Percentiles rank a stretch among this genome's conserved stretches.
Conservation (phyloP, 2,329 filamentous ascomycete species). For the Incumbomyces delicatus region DNA sequence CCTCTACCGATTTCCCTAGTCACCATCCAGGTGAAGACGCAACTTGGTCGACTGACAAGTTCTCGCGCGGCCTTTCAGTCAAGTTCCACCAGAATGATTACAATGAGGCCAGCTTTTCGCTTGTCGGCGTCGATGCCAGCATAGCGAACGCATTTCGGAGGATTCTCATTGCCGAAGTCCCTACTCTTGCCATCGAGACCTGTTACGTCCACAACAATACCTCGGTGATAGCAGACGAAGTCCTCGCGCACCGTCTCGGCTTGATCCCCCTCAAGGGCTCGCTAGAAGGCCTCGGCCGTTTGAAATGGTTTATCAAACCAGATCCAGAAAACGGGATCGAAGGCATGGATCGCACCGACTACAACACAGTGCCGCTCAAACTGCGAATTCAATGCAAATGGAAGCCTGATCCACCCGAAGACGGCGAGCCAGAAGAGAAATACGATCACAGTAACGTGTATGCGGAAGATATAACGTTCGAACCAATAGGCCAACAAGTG, state of each 20-base stretch:
- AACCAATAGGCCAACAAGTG: conserved; percentile 59
- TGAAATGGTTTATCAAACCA: conserved; percentile 73
- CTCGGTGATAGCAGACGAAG: conserved; percentile 95
- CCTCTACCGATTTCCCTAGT: conserved; percentile 83
- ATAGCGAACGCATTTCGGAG: conserved; percentile 96
- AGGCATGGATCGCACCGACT: conserved; percentile 49
- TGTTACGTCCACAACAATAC: conserved; percentile 95
- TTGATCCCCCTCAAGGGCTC: conserved; percentile 80
- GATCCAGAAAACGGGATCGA: conserved; percentile 43
- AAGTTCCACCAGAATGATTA: conserved; percentile 75
- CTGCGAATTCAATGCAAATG: conserved; percentile 72
- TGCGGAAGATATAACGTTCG: conserved; percentile 65
- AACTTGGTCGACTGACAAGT: conserved; percentile 65
- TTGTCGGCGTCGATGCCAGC: conserved; percentile 82
- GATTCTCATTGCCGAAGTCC: conserved; percentile 89
- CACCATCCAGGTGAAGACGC: conserved; percentile 85
- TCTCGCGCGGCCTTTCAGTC: conserved; percentile 59
- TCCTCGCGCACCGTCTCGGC: conserved; percentile 80
- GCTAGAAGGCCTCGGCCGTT: conserved; percentile 65
- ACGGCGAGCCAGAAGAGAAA: conserved; percentile 66
- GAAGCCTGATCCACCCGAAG: conserved; percentile 60
- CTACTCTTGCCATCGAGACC: conserved; percentile 85
- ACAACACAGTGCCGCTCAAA: conserved; percentile 74
- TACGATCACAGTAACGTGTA: conserved; percentile 82
- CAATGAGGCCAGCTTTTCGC: conserved; percentile 74